Base-by-base conservation (phyloP, 2,329 filamentous ascomycete genomes). In the Xylariales sp. region DNA sequence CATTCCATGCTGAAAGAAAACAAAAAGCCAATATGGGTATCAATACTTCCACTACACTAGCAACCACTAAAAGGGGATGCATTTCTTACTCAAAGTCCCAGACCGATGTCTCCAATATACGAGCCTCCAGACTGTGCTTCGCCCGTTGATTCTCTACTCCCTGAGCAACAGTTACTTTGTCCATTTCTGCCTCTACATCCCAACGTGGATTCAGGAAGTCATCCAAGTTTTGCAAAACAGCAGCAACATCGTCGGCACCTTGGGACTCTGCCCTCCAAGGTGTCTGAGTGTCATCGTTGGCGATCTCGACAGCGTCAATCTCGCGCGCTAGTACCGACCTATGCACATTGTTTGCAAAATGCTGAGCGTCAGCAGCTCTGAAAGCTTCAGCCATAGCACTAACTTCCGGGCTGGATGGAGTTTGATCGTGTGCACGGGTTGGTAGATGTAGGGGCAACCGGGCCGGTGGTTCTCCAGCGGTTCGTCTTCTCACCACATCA, bases 361-460 rank as follows among this genome's bases (percentile, higher is more conserved):
- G 38, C 7, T 42, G 41, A 15, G 44, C 46, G 43, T 75, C 71
- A 5, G 67, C 70, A n/a, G 61, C 53, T 19, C 65, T 54, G 41
- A 76, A 76, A 6, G 67, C 66, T 41, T 69, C 58, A 0, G 71
- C 71, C 66, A 74, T 73, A 6, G 67, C 71, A 38, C 57, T 61
- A 13, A 69, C 44, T 1, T 50, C 50, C 6, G 67, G 65, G 21
- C 68, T 74, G 24, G 55, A 45, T 11, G 53, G 55, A 10, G 41
- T 53, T 42, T 61, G 62, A 43, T 73, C 69, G 5, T 66, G 72
- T 11, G 55, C 59, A 14, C 61, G 64, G 5, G 66, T 68, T 3
- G 71, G 48, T 2, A 72, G 48, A 12, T 53, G 56, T 33, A 53
- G 50, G n/a, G 50, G 53, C 16, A 52, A 40, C 28, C 34, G 45